Evolutionary conservation across 345 rosid genomes (phyloP).

Genomic region (Lagerstroemia speciosa): DNA sequence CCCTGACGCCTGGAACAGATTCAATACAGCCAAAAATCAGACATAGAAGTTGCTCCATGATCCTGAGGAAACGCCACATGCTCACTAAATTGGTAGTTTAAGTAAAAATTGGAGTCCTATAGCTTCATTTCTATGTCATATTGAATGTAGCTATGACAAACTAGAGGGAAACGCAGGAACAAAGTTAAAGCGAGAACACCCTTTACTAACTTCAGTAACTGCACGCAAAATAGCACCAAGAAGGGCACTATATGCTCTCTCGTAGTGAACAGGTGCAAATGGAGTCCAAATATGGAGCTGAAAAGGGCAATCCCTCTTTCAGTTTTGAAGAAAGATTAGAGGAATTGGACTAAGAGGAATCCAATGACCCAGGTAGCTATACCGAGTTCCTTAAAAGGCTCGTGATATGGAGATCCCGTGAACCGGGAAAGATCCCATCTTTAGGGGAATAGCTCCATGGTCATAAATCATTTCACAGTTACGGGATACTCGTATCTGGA

Average conservation of each 20-base stretch:
- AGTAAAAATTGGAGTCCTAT: background rate
- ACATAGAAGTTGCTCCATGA: slow-evolving; percentile 6
- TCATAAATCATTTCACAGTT: background rate
- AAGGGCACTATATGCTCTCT: no score
- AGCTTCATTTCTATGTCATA: background rate
- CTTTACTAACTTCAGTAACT: background rate
- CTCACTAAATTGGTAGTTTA: background rate
- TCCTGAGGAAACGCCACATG: background rate
- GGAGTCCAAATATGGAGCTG: background rate
- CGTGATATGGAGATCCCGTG: background rate
- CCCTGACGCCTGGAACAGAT: slow-evolving; percentile 57
- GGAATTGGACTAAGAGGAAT: background rate
- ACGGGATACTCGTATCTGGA: background rate
- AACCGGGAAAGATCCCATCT: background rate
- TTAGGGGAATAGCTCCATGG: background rate
- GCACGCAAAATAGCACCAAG: background rate
- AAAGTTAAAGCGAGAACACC: background rate
- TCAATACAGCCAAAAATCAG: slow-evolving; percentile 10
- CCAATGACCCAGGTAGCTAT: background rate
- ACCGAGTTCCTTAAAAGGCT: background rate
- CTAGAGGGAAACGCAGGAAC: background rate
- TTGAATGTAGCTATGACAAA: background rate
- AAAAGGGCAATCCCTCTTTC: background rate
- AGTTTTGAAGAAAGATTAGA: background rate
- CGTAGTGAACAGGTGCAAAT: background rate